phyloP scores from a whole-genome alignment of 352 stramenopile species.

The Phytophthora pseudosyringae region DNA sequence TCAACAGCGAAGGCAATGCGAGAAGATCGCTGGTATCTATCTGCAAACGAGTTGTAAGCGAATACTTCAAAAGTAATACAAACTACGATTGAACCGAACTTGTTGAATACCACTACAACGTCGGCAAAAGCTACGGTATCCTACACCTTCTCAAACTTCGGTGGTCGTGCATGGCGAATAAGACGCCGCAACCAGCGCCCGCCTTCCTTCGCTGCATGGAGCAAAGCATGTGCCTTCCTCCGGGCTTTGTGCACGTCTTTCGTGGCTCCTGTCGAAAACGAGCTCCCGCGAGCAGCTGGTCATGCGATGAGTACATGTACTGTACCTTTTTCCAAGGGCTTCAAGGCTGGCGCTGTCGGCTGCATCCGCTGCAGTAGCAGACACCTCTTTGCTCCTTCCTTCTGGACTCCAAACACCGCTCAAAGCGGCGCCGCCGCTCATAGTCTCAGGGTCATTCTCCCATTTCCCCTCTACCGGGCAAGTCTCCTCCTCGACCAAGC shows the following conservation, averaged over 20 bases:
- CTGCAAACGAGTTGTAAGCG: neutral
- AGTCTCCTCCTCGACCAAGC: slow-evolving; percentile 14
- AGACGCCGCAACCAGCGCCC: slow-evolving; percentile 17
- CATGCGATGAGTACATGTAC: slow-evolving; percentile 6
- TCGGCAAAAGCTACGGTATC: neutral
- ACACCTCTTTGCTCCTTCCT: slow-evolving; percentile 6
- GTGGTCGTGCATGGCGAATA: slow-evolving; percentile 15
- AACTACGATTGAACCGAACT: neutral
- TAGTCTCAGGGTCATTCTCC: slow-evolving; percentile 30
- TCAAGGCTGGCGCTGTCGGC: slow-evolving; percentile 15
- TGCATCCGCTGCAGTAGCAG: slow-evolving; percentile 11
- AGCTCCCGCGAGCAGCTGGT: slow-evolving; percentile 22
- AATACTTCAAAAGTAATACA: too few relatives aligned
- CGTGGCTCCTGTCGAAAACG: slow-evolving; percentile 27
- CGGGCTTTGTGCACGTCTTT: slow-evolving; percentile 22
- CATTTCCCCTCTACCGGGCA: slow-evolving; percentile 23
- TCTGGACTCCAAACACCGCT: slow-evolving; percentile 5
- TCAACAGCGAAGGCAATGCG: slow-evolving; percentile 6
- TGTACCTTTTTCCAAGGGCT: slow-evolving; percentile 22
- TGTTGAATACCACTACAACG: neutral
- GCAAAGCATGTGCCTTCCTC: slow-evolving; percentile 25
- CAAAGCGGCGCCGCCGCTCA: neutral
- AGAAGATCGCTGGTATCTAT: neutral
- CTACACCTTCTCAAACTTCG: slow-evolving; percentile 10
- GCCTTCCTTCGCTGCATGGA: slow-evolving; percentile 6